phyloP scores from a whole-genome alignment of 2,329 filamentous ascomycete genomes.

The Diaporthe ampelina region DNA sequence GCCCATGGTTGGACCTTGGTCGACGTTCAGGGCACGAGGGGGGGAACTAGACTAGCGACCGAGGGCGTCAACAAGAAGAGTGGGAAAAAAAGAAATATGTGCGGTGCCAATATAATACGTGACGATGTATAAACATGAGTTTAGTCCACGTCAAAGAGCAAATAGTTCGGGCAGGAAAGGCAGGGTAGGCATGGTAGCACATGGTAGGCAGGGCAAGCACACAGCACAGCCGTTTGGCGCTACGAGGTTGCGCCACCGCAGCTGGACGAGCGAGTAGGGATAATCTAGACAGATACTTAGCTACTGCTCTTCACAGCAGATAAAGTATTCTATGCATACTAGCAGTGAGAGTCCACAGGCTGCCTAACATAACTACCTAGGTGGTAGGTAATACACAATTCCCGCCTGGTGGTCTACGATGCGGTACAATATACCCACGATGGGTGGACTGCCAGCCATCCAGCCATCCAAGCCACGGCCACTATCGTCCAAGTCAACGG shows the following conservation, averaged over 20 bases:
- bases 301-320: no score
- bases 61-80: neutral
- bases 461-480: conserved; percentile 21
- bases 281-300: neutral
- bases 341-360: no score
- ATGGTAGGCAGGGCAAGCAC: neutral
- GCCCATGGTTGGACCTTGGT: conserved; percentile 14
- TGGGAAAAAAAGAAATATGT: neutral
- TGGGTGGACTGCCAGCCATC: neutral
- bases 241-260: conserved; percentile 12
- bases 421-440: no score
- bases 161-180: neutral
- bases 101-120: conserved; percentile 14
- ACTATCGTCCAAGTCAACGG: conserved; percentile 31
- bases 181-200: neutral
- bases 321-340: no score
- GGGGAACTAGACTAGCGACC: no score
- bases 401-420: neutral
- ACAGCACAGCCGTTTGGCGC: neutral
- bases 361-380: no score
- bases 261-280: no score
- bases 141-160: conserved; percentile 13
- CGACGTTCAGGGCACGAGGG: neutral
- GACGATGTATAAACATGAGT: neutral
- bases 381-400: no score